Evolutionary conservation across 352 stramenopile species (phyloP).

Genomic region (Pelagophyceae sp.): DNA sequence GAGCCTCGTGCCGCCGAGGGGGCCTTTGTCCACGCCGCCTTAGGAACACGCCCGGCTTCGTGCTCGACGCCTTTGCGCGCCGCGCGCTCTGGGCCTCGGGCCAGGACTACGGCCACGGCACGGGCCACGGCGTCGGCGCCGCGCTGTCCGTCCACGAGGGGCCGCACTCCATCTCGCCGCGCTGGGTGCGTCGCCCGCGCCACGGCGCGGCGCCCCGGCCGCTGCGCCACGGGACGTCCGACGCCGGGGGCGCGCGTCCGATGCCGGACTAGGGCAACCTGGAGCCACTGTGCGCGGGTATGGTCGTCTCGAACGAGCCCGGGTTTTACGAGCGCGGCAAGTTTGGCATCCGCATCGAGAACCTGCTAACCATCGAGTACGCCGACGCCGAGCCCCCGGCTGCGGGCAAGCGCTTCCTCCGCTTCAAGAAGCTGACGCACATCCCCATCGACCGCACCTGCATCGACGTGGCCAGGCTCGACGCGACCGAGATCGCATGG

Average conservation of each 20-base stretch:
- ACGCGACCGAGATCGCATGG: conserved; percentile 80
- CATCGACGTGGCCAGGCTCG: conserved; percentile 83
- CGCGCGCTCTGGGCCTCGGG: conserved; percentile 83
- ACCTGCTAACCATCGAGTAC: conserved; percentile 85
- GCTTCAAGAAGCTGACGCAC: conserved; percentile 92
- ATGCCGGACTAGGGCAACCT: conserved; percentile 42
- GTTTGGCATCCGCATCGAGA: conserved; percentile 99
- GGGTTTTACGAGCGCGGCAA: conserved; percentile 93
- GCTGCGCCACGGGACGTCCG: background rate
- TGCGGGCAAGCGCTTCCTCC: conserved; percentile 72
- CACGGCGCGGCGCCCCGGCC: background rate
- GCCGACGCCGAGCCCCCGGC: conserved; percentile 41
- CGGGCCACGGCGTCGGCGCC: conserved; percentile 89
- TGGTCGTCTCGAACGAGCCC: conserved; percentile 96
- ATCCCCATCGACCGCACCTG: conserved; percentile 95
- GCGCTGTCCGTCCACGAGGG: conserved; percentile 94
- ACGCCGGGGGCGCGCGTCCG: no score
- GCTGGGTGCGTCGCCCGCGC: no score
- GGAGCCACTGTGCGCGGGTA: conserved; percentile 67
- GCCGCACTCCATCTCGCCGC: conserved; percentile 46
- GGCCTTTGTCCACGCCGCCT: no score
- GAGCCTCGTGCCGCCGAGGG: no score
- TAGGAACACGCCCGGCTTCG: conserved; percentile 84
- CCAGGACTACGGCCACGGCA: conserved; percentile 94
- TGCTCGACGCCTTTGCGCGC: conserved; percentile 90